Base-by-base conservation (phyloP, 2,329 filamentous ascomycete species). In the Apiospora pterosperma region DNA sequence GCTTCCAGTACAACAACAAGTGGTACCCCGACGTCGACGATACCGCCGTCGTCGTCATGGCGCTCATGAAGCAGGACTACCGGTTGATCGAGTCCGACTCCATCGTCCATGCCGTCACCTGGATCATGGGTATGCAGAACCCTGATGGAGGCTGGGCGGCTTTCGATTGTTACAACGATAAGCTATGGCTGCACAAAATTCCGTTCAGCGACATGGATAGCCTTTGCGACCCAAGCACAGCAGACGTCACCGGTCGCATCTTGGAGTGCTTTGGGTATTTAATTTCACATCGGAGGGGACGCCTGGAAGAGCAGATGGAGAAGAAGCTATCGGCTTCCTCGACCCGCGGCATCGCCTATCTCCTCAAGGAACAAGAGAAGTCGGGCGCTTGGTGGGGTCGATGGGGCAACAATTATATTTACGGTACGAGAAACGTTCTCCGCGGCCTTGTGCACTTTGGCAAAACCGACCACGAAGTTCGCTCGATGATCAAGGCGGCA, bases 121-220 rank as follows among this genome's bases (percentile, higher is more conserved):
- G 76, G 76, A 70, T 76, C 3, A 48, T 75, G 1, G 74, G 74
- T 1, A 77, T 77, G 75, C 76, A 77, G 62, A 77, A 77, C 55
- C 31, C 39, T 1, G 76, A 78, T 41, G 75, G 75, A 14, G 76
- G 76, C 0, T 78, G 73, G 74, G 75, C 61, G 2, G 74, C 73
- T 7, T 78, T 78, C 55, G 76, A 78, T 62, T 55, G 64, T 4
- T 69, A 76, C 5, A 78, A 78, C 62, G 66, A 78, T 63, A 69
- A 70, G 39, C 59, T 71, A 1, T 77, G 71, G 48, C 65, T 77
- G 16, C 72, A 78, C 60, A 74, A 74, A 23, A 76, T 75, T 34
- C 74, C 76, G 1, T 78, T 78, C 68, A 74, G 70, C 44, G 77
- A 79, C 62, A 78, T 77, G 73, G 69, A 75, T 25, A 70, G 68